Conservation (phyloP, 2,329 filamentous ascomycete genomes). For the Venturia aucupariae region DNA sequence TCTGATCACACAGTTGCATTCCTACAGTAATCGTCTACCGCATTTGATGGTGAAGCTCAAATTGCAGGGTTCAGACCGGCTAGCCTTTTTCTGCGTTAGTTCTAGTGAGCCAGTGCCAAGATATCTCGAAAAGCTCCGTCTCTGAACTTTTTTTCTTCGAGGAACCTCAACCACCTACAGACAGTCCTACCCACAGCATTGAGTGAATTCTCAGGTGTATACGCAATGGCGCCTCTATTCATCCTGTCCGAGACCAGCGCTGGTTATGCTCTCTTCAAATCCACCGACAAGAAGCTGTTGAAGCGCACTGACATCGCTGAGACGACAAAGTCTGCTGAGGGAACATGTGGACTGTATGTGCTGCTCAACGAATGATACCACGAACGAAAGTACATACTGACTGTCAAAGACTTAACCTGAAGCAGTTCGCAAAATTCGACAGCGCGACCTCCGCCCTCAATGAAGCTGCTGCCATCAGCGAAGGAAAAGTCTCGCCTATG, state of each 20-base stretch:
- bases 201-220: conserved; percentile 15
- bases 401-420: conserved; percentile 70
- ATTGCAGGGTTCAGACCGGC: neutral
- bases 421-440: conserved; percentile 96
- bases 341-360: conserved; percentile 75
- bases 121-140: neutral
- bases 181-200: neutral
- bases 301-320: conserved; percentile 73
- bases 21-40: neutral
- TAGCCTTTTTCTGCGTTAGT: neutral
- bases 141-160: neutral
- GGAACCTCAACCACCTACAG: neutral
- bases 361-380: neutral
- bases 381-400: conserved; percentile 17
- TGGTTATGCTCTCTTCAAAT: conserved; percentile 97
- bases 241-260: conserved; percentile 91
- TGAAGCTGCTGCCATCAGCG: conserved; percentile 78
- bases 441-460: conserved; percentile 83
- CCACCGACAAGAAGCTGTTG: conserved; percentile 95
- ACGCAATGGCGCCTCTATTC: conserved; percentile 68
- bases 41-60: neutral
- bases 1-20: neutral
- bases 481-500: conserved; percentile 90
- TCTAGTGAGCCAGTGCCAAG: neutral
- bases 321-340: conserved; percentile 71